Evolutionary conservation across 352 stramenopile species (phyloP), one percentile per base, ranked within the genome.

Genomic region (Globisporangium spiculum): DNA sequence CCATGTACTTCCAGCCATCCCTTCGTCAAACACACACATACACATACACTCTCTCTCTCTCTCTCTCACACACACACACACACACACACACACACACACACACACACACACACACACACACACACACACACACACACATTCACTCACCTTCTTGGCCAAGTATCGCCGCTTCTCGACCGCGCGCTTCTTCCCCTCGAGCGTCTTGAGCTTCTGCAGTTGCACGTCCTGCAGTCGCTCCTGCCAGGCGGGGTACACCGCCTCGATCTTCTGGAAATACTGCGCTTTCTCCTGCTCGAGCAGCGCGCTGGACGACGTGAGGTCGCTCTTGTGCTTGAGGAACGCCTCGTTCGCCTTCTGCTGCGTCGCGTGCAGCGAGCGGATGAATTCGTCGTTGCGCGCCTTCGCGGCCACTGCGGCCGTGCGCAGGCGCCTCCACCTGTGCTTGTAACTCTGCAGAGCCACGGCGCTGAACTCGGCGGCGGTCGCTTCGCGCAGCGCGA

Each of bases 101-200:
- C 30, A 7, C 30, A 32, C 2, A 8, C 30, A 32, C 30, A 32
- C 22, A 24, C 22, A 24, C 22, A 24, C 22, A 24, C 26, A 27
- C 26, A 27, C 26, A 27, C 27, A 32, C 27, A 7, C 34, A 41
- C 9, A 14, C 34, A 44, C 36, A 2, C 36, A 16, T 12, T 41
- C 32, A 41, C 46, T 10, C 27, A 93, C 88, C 88, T 93, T 90
- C 72, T 88, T 93, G 4, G 84, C 86, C 6, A 94, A 59, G 32
- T 82, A 83, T 58, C 88, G 77, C 9, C 84, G 75, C 62, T 83
- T 81, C 67, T 96, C 84, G 24, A 93, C 83, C 20, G 71, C 69
- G 18, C 76, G 77, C 66, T 93, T 93, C 69, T 92, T 90, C 60
- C 89, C 76, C 65, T 96, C 86, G 0, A 96, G 74, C 56, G 80